A percentile compares a stretch with the other conserved stretches of the same genome.
These are phyloP conservation scores for Penicillium paneum DNA, from an alignment of 2,329 filamentous ascomycete species.

Conservation along the genomic window DNA sequence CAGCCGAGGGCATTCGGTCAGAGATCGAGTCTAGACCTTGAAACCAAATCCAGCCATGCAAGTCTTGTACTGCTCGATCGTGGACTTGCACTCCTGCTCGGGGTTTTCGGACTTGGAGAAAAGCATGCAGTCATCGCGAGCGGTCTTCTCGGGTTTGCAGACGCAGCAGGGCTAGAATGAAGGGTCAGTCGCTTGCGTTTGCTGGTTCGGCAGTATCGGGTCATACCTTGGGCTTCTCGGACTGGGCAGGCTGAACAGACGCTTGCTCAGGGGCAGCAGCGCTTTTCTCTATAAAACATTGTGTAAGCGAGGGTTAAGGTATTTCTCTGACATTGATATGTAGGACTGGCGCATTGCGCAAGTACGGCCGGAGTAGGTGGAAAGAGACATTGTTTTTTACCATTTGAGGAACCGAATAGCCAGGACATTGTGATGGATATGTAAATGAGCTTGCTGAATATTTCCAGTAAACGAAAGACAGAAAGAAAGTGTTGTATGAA, in stretches of 20 bases:
- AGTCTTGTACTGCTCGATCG: constrained; percentile 79
- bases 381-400: constrained; percentile 20
- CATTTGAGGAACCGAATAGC: constrained; percentile 36
- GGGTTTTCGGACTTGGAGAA: constrained; percentile 85
- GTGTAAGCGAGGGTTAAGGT: constrained; percentile 9
- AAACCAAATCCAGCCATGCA: constrained; percentile 96
- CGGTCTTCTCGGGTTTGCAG: constrained; percentile 90
- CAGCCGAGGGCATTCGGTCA: background rate
- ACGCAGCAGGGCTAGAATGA: constrained; percentile 81
- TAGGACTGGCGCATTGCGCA: constrained; percentile 13
- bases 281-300: constrained; percentile 18
- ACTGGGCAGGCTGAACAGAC: constrained; percentile 21
- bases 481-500: background rate
- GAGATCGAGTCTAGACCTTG: constrained; percentile 50
- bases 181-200: constrained; percentile 2
- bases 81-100: constrained; percentile 71
- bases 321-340: background rate
- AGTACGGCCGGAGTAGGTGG: background rate
- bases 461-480: background rate
- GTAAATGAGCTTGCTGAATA: background rate
- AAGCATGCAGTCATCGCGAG: constrained; percentile 97
- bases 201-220: background rate
- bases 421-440: constrained; percentile 30
- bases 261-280: constrained; percentile 20
- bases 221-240: constrained; percentile 41